Base-by-base conservation (phyloP, 352 stramenopile species). In the Phytophthora hybrid region DNA sequence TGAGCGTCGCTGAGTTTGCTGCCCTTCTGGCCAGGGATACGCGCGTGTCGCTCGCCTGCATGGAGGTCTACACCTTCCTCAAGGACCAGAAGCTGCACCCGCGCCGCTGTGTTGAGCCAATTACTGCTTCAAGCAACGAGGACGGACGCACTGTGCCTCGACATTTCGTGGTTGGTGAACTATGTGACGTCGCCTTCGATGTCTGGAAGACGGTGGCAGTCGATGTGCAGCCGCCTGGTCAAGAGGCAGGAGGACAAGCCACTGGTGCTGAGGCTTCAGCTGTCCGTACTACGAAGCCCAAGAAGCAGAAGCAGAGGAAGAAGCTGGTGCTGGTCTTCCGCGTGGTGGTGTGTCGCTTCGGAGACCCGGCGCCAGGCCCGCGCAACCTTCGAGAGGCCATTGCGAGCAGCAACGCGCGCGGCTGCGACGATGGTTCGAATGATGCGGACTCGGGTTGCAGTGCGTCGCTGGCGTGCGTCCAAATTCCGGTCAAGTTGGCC, bases 11-110 rank as follows among this genome's bases (percentile, higher is more conserved):
- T 16, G 71, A 71, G 21, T 83, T 91, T 29, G 52, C 56, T 0
- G 54, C 68, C n/a, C 66, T 83, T 21, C 9, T 87, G 26, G 54
- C 78, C n/a, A 55, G 59, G 16, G 47, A 81, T 46, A 26, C 71
- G 1, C 63, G 67, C 7, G 77, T 82, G 29, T 86, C 83, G 14
- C 53, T 78, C 10, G 69, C 79, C 13, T 90, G 82, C 52, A 59
- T 90, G 16, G 73, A 85, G 11, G 81, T 82, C 32, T 95, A 95
- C 68, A 60, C 56, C 14, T 90, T 84, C 44, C 75, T 95, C 23
- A 92, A 92, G 58, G 76, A 83, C 47, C 75, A 86, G 61, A 82
- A 93, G 71, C 84, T 95, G 46, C 80, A 93, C 21, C 86, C 88
- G 2, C 80, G 84, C 4, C 83, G 88, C 8, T 81, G 83, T 51